These are phyloP conservation scores for Sparassis latifolia DNA, from an alignment of 1,284 basidiomycete species.

Conservation along the genomic window DNA sequence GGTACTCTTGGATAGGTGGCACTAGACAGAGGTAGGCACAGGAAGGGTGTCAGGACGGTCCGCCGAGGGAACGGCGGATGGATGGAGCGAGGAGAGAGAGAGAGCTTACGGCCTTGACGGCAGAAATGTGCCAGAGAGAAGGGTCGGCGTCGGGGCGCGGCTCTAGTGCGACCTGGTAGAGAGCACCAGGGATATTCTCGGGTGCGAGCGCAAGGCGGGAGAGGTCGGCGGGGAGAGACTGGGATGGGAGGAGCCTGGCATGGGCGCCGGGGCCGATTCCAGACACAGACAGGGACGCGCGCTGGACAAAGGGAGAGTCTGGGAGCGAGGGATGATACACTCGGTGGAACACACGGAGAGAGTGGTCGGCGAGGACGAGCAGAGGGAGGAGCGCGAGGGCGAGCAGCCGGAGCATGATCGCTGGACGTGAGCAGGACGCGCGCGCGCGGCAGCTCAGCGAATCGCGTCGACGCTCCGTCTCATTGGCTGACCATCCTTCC, in stretches of 20 bases:
- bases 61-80: background rate
- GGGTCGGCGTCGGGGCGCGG: conserved; percentile 38
- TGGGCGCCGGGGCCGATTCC: conserved; percentile 11
- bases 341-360: conserved; percentile 32
- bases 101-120: conserved; percentile 63
- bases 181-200: conserved; percentile 30
- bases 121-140: conserved; percentile 56
- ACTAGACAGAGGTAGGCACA: conserved; percentile 32
- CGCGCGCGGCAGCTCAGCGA: too few species aligned
- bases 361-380: conserved; percentile 8
- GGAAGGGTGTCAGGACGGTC: background rate
- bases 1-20: conserved; percentile 48
- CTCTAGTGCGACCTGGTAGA: conserved; percentile 74
- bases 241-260: conserved; percentile 27
- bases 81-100: conserved; percentile 1
- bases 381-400: conserved; percentile 12
- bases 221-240: conserved; percentile 31
- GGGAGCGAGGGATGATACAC: conserved; percentile 33
- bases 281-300: conserved; percentile 29
- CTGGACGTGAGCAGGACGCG: too few species aligned
- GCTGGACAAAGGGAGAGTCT: conserved; percentile 25
- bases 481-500: too few species aligned
- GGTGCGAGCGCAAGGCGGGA: conserved; percentile 5
- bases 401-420: conserved; percentile 7
- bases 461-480: too few species aligned